A percentile compares a stretch with the other conserved stretches of the same genome.
These are phyloP conservation scores for Aureobasidium melanogenum DNA, from an alignment of 2,329 filamentous ascomycete species.

Conservation along the genomic window DNA sequence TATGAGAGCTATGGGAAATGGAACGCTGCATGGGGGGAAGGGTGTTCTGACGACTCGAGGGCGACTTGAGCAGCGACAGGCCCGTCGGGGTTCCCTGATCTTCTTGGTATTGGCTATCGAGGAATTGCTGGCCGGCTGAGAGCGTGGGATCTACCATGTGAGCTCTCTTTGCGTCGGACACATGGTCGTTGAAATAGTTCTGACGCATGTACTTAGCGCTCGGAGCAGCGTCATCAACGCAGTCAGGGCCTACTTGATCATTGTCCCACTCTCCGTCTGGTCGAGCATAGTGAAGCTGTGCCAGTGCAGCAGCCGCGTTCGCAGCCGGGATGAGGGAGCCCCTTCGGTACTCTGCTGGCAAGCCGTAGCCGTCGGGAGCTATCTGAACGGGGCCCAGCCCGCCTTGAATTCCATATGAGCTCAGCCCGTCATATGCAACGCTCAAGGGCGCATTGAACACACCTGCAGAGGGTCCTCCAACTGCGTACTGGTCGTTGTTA, in stretches of 20 bases:
- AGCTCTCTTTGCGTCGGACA: slow-evolving; percentile 14
- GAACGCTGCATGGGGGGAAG: slow-evolving; percentile 73
- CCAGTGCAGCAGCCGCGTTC: slow-evolving; percentile 76
- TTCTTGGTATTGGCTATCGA: slow-evolving; percentile 15
- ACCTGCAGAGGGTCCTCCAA: slow-evolving; percentile 26
- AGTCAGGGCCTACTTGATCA: slow-evolving; percentile 53
- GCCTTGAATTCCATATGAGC: slow-evolving; percentile 26
- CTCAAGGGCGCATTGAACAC: slow-evolving; percentile 25
- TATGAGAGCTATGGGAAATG: slow-evolving; percentile 60
- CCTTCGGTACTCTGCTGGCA: slow-evolving; percentile 58
- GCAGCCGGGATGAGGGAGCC: slow-evolving; percentile 57
- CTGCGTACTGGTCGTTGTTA: slow-evolving; percentile 18
- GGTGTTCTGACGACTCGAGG: slow-evolving; percentile 78
- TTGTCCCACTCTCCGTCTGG: slow-evolving; percentile 69
- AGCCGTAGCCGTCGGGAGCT: slow-evolving; percentile 18
- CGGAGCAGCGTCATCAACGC: slow-evolving; percentile 10
- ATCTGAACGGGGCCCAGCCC: slow-evolving; percentile 18
- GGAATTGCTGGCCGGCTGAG: slow-evolving; percentile 16
- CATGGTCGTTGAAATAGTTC: slow-evolving; percentile 35
- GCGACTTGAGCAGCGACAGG: slow-evolving; percentile 68
- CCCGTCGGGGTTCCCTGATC: slow-evolving; percentile 5
- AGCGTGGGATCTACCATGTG: slow-evolving; percentile 15
- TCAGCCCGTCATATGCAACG: slow-evolving; percentile 23
- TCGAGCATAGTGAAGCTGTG: slow-evolving; percentile 74
- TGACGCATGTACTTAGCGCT: slow-evolving; percentile 18